Percentiles rank a stretch among this genome's conserved stretches.
Evolutionary conservation across 129 eudicot species (phyloP).

Genomic region (Artemisia tridentata): DNA sequence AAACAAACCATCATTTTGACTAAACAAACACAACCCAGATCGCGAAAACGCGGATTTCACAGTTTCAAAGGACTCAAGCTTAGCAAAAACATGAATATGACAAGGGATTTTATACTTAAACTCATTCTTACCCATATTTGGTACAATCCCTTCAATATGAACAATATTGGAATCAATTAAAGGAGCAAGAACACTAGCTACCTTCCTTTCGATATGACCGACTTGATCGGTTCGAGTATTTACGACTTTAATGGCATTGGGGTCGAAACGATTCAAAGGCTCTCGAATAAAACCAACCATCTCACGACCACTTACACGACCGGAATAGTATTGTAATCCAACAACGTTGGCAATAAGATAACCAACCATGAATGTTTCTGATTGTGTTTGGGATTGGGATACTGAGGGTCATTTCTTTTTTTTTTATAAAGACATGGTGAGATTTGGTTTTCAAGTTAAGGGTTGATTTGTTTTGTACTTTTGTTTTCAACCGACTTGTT

Average conservation of each 20-base stretch:
- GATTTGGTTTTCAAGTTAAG: no score
- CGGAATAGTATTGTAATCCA: conserved; percentile 60
- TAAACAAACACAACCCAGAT: conserved; percentile 56
- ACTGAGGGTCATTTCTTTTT: no score
- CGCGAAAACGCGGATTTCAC: conserved; percentile 37
- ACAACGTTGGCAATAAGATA: conserved; percentile 68
- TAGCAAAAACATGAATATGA: conserved; percentile 75
- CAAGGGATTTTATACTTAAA: conserved; percentile 48
- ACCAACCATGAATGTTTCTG: conserved; percentile 66
- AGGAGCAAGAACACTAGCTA: conserved; percentile 68
- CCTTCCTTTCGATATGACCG: conserved; percentile 61
- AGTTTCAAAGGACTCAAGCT: conserved; percentile 36
- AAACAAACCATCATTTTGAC: conserved; percentile 32
- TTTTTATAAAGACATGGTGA: no score
- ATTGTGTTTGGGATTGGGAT: not conserved
- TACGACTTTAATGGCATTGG: conserved; percentile 68
- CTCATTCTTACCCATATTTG: conserved; percentile 30
- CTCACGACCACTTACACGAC: conserved; percentile 62
- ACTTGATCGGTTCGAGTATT: conserved; percentile 57
- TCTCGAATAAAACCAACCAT: conserved; percentile 80
- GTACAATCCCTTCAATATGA: conserved; percentile 69
- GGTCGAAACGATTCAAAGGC: conserved; percentile 56
- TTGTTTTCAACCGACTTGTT: no score
- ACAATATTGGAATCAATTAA: conserved; percentile 43
- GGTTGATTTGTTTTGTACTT: no score